Percentiles rank a stretch among this genome's conserved stretches.
These are phyloP conservation scores for Malbranchea zuffiana DNA, from an alignment of 2,329 filamentous ascomycete genomes.

Conservation along the genomic window DNA sequence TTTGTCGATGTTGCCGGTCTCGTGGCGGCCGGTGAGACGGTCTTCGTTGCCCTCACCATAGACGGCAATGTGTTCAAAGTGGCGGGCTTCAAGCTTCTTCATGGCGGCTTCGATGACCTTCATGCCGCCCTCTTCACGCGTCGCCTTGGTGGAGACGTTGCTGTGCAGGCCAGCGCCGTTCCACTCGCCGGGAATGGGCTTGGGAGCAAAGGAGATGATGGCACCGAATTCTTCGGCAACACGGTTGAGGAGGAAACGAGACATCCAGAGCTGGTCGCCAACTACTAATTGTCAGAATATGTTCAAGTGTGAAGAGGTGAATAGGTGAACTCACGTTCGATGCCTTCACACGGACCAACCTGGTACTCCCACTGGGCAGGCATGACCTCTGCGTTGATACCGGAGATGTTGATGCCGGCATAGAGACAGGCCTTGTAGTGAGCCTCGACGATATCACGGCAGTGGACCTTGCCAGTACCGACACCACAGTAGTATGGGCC, in stretches of 20 bases:
- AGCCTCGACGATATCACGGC: conserved; percentile 93
- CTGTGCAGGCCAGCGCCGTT: conserved; percentile 89
- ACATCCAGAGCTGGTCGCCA: conserved; percentile 94
- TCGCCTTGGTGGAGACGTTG: conserved; percentile 86
- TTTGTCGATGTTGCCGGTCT: conserved; percentile 86
- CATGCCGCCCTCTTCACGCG: conserved; percentile 86
- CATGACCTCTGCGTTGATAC: conserved; percentile 99
- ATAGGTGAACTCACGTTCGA: conserved; percentile 55
- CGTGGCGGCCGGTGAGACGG: conserved; percentile 84
- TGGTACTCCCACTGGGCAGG: conserved; percentile 98
- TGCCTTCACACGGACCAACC: conserved; percentile 79
- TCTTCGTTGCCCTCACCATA: conserved; percentile 94
- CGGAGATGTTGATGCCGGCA: conserved; percentile 83
- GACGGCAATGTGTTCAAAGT: conserved; percentile 77
- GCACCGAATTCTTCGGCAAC: conserved; percentile 94
- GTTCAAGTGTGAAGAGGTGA: background rate
- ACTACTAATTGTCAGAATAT: conserved; percentile 40
- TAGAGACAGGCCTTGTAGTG: conserved; percentile 88
- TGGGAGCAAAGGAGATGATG: conserved; percentile 89
- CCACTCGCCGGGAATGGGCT: conserved; percentile 93
- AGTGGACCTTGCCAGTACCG: conserved; percentile 91
- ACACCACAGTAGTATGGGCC: conserved; percentile 98
- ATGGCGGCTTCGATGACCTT: conserved; percentile 81
- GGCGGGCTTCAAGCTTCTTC: conserved; percentile 70
- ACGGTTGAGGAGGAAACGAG: conserved; percentile 77